Conservation (phyloP, 805 yeast genomes). For the Isabelozyma gotoi region DNA sequence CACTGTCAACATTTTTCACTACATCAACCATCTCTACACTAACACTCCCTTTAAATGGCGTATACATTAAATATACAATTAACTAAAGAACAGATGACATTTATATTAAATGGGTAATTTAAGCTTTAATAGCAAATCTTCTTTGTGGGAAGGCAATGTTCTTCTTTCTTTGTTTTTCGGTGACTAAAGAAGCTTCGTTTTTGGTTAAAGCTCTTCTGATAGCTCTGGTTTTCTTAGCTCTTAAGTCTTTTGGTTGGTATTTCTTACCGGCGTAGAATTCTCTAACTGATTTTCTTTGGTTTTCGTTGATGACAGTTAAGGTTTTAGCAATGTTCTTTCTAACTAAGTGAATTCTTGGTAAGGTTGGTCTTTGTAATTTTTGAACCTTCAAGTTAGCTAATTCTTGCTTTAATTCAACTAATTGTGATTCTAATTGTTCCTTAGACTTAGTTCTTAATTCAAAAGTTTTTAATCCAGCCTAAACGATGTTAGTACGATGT, state of each 20-base stretch:
- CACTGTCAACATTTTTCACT: not conserved
- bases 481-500: slow-evolving; percentile 5
- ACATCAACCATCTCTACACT: too few relatives aligned
- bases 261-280: slow-evolving; percentile 94
- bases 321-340: slow-evolving; percentile 99
- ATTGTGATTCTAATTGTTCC: slow-evolving; percentile 92
- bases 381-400: slow-evolving; percentile 95
- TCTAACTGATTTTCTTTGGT: slow-evolving; percentile 93
- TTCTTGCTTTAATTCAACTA: slow-evolving; percentile 95
- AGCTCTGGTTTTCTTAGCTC: slow-evolving; percentile 99
- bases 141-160: slow-evolving; percentile 96
- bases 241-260: slow-evolving; percentile 96
- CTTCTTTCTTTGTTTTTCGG: slow-evolving; percentile 90
- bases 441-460: slow-evolving; percentile 97
- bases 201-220: slow-evolving; percentile 94
- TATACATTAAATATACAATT: not conserved
- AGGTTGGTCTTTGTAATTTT: slow-evolving; percentile 86
- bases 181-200: slow-evolving; percentile 76
- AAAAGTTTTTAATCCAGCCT: slow-evolving; percentile 92
- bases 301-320: slow-evolving; percentile 93
- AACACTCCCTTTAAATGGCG: not conserved
- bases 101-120: slow-evolving; percentile 26
- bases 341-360: slow-evolving; percentile 95
- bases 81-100: not conserved
- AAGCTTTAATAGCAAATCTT: slow-evolving; percentile 98